These are phyloP conservation scores for Ormosia emarginata DNA, from an alignment of 306 rosid genomes.

Conservation along the genomic window DNA sequence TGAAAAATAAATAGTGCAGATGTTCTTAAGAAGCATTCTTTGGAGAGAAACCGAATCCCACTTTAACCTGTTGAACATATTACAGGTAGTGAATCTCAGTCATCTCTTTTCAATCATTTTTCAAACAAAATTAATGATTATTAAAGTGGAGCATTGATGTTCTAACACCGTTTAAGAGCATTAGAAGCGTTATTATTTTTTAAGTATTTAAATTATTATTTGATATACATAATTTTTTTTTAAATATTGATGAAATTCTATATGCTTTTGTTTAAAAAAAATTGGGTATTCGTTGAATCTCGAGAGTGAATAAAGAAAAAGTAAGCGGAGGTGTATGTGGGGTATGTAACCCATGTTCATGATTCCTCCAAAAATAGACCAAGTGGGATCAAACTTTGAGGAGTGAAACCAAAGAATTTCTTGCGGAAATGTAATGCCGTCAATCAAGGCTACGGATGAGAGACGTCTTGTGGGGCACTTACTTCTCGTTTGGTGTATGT, in stretches of 20 bases:
- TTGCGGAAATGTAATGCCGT: slow-evolving; percentile 35
- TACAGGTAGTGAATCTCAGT: too few species aligned
- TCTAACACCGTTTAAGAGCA: too few species aligned
- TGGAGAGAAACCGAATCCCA: too few species aligned
- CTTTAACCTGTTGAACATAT: too few species aligned
- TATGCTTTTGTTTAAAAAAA: not conserved
- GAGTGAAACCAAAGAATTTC: slow-evolving; percentile 26
- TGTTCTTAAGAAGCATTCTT: too few species aligned
- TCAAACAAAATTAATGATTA: too few species aligned
- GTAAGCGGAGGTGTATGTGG: slow-evolving; percentile 23
- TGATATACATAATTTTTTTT: too few species aligned
- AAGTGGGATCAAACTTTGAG: not conserved
- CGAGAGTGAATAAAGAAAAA: slow-evolving; percentile 43
- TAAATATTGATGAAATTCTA: not conserved
- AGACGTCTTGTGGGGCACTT: slow-evolving; percentile 16
- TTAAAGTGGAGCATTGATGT: too few species aligned
- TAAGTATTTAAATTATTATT: too few species aligned
- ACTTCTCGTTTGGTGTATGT: slow-evolving; percentile 10
- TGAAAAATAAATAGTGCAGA: too few species aligned
- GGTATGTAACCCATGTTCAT: slow-evolving; percentile 32
- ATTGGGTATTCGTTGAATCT: slow-evolving; percentile 29
- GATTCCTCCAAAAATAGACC: slow-evolving; percentile 28
- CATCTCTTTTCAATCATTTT: too few species aligned
- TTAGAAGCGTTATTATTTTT: too few species aligned
- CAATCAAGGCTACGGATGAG: slow-evolving; percentile 40